Percentiles rank a stretch among this genome's conserved stretches.
phyloP scores from a whole-genome alignment of 2,329 filamentous ascomycete species.

The Zasmidium cellare region DNA sequence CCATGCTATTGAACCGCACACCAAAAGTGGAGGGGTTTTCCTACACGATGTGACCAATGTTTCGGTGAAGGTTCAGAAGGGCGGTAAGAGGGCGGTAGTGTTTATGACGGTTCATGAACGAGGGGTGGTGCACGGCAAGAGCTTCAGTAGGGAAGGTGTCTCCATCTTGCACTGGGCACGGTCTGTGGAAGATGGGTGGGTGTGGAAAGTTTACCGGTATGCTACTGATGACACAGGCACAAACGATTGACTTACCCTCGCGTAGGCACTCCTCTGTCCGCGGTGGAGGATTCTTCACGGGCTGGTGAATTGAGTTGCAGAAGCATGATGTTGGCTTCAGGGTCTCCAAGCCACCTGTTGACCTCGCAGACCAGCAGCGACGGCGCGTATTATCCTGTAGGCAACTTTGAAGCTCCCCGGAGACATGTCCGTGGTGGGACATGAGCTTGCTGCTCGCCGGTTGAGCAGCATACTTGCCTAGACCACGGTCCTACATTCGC shows the following conservation, averaged over 20 bases:
- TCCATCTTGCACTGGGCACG: background rate
- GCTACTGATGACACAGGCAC: background rate
- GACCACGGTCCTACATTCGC: too few relatives aligned
- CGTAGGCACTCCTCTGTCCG: background rate
- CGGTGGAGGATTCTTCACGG: background rate
- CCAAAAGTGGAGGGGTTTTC: too few relatives aligned
- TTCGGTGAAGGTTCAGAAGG: too few relatives aligned
- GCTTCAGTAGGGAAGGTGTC: background rate
- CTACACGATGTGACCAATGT: too few relatives aligned
- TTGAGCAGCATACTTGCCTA: too few relatives aligned
- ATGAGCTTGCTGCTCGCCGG: too few relatives aligned
- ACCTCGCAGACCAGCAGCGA: too few relatives aligned
- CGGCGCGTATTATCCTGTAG: too few relatives aligned
- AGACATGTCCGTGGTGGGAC: too few relatives aligned
- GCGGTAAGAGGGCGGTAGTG: background rate
- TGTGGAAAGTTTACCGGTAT: background rate
- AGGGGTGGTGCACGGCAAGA: background rate
- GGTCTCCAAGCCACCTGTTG: too few relatives aligned
- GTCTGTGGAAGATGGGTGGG: background rate
- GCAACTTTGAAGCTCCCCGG: too few relatives aligned
- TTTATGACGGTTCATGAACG: background rate
- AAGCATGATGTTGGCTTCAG: background rate
- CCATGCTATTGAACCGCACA: too few relatives aligned
- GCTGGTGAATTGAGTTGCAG: background rate
- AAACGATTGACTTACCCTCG: background rate